These are phyloP conservation scores for Irpex lacteus DNA, from an alignment of 1,284 basidiomycete species.

Conservation along the genomic window DNA sequence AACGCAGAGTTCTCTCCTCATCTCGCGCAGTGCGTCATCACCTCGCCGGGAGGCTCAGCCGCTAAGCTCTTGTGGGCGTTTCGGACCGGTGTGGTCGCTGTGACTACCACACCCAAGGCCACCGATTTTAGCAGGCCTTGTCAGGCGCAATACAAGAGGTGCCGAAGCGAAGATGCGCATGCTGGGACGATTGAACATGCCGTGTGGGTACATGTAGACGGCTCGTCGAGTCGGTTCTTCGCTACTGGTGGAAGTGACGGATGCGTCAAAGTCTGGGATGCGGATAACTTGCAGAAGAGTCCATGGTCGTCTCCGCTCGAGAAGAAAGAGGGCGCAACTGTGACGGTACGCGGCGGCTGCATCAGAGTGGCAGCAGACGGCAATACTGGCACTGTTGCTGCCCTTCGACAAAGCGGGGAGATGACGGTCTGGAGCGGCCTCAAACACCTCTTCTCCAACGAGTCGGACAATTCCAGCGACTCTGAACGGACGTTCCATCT, in stretches of 20 bases:
- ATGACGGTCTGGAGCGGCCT: slow-evolving; percentile 54
- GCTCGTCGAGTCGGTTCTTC: slow-evolving; percentile 29
- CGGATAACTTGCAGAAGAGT: slow-evolving; percentile 42
- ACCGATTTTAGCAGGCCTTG: slow-evolving; percentile 51
- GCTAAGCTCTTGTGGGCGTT: slow-evolving; percentile 79
- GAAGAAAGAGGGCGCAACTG: slow-evolving; percentile 25
- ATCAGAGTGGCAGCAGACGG: slow-evolving; percentile 45
- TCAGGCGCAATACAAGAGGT: slow-evolving; percentile 45
- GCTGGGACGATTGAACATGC: slow-evolving; percentile 52
- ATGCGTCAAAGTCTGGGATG: slow-evolving; percentile 69
- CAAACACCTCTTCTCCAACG: not conserved
- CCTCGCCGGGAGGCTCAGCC: slow-evolving; percentile 66
- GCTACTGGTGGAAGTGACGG: slow-evolving; percentile 63
- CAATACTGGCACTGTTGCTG: slow-evolving; percentile 43
- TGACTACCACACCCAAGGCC: slow-evolving; percentile 54
- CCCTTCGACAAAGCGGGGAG: slow-evolving; percentile 51
- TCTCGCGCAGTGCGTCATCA: slow-evolving; percentile 53
- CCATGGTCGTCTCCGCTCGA: slow-evolving; percentile 55
- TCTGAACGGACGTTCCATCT: not conserved
- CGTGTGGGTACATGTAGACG: slow-evolving; percentile 41
- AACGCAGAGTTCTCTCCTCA: slow-evolving; percentile 76
- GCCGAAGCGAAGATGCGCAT: slow-evolving; percentile 55
- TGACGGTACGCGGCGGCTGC: slow-evolving; percentile 44
- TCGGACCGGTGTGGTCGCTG: slow-evolving; percentile 63
- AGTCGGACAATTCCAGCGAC: not conserved